Evolutionary conservation across 495 filamentous ascomycete genomes (phyloP), one percentile per base, ranked within the genome.

Genomic region (Lophiostoma macrostomum): DNA sequence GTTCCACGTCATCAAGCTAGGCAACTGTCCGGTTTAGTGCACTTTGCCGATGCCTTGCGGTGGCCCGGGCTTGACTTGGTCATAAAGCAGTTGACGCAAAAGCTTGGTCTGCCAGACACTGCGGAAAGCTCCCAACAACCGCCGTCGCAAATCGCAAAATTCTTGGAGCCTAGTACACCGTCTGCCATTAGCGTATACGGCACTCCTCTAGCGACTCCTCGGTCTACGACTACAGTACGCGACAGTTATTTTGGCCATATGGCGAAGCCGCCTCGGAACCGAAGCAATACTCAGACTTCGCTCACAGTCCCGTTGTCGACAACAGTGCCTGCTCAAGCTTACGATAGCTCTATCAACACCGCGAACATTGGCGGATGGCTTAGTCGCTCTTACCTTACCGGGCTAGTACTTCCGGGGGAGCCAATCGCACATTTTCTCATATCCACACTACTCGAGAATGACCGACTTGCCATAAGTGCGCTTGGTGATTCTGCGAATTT

Each of bases 341-440:
- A 18, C 4, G 47, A 64, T 22, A 19, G 22, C 5, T 10, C 31
- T 36, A 20, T 24, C 3, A 37, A 42, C 74, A 41, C 66, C 71
- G 44, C 68, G 70, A 22, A 76, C 69, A 61, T 68, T 24, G 66
- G 75, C 3, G 88, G 88, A n/a, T 95, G 88, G 89, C 77, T 93
- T 14, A 87, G 84, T 14, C 82, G 86, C 51, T 85, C 81, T 25
- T 93, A 86, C 69, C 71, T 91, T 12, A 86, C 85, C 4, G 89
- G 88, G 5, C 73, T 95, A 20, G 80, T 93, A 31, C 69, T 93
- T 23, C 88, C 89, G 0, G 89, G 89, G 0, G 85, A 90, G 65
- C 67, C 74, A 0, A 74, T 90, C 32, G 77, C 76, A 24, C 86
- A 93, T 60, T 80, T 93, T 40, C 73, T 95, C 27, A 91, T 95